Evolutionary conservation across 2,329 filamentous ascomycete species (phyloP), one percentile per base, ranked within the genome.

Genomic region (Colletotrichum tofieldiae): DNA sequence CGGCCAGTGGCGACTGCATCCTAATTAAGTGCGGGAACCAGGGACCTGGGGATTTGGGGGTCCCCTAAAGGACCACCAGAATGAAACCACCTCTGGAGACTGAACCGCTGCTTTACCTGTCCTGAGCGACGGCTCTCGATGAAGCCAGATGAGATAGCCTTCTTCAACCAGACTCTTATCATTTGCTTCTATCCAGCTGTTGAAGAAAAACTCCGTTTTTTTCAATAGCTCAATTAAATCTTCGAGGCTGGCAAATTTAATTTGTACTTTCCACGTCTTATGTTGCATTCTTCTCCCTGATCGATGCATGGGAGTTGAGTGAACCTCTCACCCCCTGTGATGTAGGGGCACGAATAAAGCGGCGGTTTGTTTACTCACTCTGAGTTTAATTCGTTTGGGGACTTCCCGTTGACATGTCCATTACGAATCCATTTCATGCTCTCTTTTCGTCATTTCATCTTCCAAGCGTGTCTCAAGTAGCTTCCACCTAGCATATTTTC

Each of bases 291-390:
- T 18, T 39, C 7, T 9, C 14, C 39, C 26, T 43, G 32, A 26
- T 58, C 20, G 8, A 16, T 23, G 55, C 32, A 39, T 18, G 16
- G 26, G 26, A 32, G 55, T 7, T 20, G 8, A n/a, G 16, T 47
- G 39, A n/a, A 47, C 16, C 23, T 23, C 2, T 23, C 18, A 41
- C 18, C 43, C 43, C 47, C 41, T 9, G 16, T 47, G 41, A 55
- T 20, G 47, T 39, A 7, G 49, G 39, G 18, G 29, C 47, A 49
- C 51, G 18, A 54, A 68, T 72, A 64, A 72, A 70, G 70, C 70
- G 47, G 70, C 70, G 70, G 60, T 55, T 70, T 72, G 54, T 70
- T 72, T 72, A 72, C 66, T 72, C 65, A 64, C 52, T 61, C 59
- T 41, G 60, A 72, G 65, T 70, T 60, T 60, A 70, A 54, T 70